phyloP scores from a whole-genome alignment of 495 filamentous ascomycete species.

The Haplographium delicatum region DNA sequence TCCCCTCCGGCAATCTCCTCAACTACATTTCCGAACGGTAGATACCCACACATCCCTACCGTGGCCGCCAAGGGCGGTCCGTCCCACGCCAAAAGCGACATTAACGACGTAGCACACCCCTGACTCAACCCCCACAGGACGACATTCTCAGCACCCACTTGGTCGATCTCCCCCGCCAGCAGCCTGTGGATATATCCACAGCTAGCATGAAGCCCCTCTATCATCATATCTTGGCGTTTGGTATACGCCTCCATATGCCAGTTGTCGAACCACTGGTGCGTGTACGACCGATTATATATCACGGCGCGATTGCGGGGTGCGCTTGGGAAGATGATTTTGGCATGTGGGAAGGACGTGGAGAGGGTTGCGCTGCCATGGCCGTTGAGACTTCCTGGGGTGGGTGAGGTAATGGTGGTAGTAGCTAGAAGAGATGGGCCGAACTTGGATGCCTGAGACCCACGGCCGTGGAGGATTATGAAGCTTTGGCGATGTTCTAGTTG shows the following conservation, averaged over 20 bases:
- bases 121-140: conserved; percentile 52
- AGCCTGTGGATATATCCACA: conserved; percentile 35
- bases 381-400: no score
- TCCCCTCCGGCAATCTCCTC: conserved; percentile 22
- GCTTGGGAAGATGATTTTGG: conserved; percentile 41
- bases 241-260: conserved; percentile 31
- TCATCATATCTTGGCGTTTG: conserved; percentile 30
- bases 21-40: conserved; percentile 41
- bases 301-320: conserved; percentile 40
- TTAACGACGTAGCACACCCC: conserved; percentile 44
- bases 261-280: conserved; percentile 53
- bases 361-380: conserved; percentile 15
- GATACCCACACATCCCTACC: conserved; percentile 51
- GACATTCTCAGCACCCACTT: conserved; percentile 36
- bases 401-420: conserved; percentile 1
- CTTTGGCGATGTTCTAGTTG: conserved; percentile 32
- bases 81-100: conserved; percentile 36
- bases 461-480: conserved; percentile 45
- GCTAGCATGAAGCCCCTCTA: conserved; percentile 39
- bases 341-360: conserved; percentile 23
- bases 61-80: conserved; percentile 28
- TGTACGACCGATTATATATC: conserved; percentile 37
- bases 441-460: conserved; percentile 31
- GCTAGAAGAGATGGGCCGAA: conserved; percentile 34
- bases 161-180: conserved; percentile 32